Evolutionary conservation across 495 filamentous ascomycete genomes (phyloP).

Genomic region (Penicillium coffeae): DNA sequence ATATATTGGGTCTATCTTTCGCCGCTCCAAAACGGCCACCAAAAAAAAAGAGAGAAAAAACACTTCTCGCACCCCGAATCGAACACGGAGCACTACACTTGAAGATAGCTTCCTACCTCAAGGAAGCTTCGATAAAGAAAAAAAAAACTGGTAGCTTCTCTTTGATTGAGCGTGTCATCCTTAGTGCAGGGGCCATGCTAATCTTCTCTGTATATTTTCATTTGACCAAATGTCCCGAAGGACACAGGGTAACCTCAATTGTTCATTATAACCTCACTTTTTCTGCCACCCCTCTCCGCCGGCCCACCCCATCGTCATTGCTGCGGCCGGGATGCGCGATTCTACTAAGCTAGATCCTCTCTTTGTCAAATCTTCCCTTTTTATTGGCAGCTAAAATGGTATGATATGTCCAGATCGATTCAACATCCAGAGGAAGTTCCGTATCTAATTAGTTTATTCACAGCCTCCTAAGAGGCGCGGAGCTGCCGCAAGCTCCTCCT

Average conservation of each 20-base stretch:
- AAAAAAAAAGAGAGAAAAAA: background rate
- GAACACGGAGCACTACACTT: background rate
- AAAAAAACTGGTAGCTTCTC: conserved; percentile 86
- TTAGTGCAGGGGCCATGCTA: conserved; percentile 99
- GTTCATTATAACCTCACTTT: conserved; percentile 8
- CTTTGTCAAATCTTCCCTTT: background rate
- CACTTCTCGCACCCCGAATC: background rate
- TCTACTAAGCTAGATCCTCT: background rate
- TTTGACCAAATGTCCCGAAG: conserved; percentile 78
- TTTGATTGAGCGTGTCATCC: conserved; percentile 99
- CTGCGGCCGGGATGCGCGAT: background rate
- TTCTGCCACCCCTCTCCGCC: conserved; percentile 3
- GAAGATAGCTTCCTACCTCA: conserved; percentile 12
- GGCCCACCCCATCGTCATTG: background rate
- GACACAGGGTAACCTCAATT: conserved; percentile 32
- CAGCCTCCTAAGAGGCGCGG: conserved; percentile 43
- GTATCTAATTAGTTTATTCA: background rate
- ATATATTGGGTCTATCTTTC: too few relatives aligned
- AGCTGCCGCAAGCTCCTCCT: conserved; percentile 24
- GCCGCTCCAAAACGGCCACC: too few relatives aligned
- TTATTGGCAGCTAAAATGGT: conserved; percentile 1
- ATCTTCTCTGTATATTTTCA: conserved; percentile 88
- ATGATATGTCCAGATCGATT: background rate
- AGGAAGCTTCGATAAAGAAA: conserved; percentile 17
- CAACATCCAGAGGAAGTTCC: background rate